These are phyloP conservation scores for Mycena metata DNA, from an alignment of 768 basidiomycete genomes.

Conservation along the genomic window DNA sequence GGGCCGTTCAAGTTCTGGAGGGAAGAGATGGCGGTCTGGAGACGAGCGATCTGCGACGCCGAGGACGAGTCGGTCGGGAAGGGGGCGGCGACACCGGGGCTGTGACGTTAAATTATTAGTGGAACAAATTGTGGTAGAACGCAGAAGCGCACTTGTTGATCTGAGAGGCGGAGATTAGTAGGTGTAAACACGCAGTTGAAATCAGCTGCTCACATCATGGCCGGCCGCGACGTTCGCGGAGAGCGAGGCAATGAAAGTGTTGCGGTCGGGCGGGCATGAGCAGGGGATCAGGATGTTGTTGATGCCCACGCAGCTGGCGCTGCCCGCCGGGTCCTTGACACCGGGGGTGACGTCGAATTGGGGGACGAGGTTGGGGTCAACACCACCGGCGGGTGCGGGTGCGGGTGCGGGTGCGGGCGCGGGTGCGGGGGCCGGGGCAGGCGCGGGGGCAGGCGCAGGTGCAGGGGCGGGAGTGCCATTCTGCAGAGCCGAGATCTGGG, in stretches of 20 bases:
- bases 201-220: too few relatives aligned
- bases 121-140: too few relatives aligned
- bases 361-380: conserved; percentile 65
- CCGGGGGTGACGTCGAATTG: conserved; percentile 70
- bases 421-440: conserved; percentile 31
- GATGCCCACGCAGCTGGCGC: conserved; percentile 78
- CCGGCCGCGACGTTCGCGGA: conserved; percentile 73
- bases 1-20: conserved; percentile 80
- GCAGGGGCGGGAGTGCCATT: conserved; percentile 26
- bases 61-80: conserved; percentile 69
- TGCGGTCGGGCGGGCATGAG: conserved; percentile 71
- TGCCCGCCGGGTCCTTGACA: conserved; percentile 74
- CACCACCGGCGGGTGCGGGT: conserved; percentile 53
- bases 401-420: conserved; percentile 43
- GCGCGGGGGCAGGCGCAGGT: conserved; percentile 1
- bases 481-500: conserved; percentile 40
- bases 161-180: too few relatives aligned
- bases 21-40: conserved; percentile 71
- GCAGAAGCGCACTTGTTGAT: too few relatives aligned
- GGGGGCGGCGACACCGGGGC: conserved; percentile 61
- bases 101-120: too few relatives aligned
- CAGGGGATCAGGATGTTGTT: conserved; percentile 77
- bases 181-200: too few relatives aligned
- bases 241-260: conserved; percentile 63
- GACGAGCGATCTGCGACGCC: conserved; percentile 56